These are phyloP conservation scores for Fusarium pseudonygamai DNA, from an alignment of 2,329 filamentous ascomycete species.

Conservation along the genomic window DNA sequence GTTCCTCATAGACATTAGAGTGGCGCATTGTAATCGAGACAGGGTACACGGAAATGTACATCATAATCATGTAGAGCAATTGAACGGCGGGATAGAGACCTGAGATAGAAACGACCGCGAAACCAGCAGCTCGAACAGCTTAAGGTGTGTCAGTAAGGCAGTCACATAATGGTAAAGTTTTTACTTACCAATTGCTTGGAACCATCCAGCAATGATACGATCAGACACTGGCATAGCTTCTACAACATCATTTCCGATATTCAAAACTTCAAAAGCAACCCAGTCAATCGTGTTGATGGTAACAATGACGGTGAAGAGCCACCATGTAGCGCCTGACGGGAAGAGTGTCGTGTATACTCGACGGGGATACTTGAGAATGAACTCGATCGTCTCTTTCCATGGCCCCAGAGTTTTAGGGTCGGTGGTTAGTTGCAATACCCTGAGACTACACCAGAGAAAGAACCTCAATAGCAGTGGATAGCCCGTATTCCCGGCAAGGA, in stretches of 20 bases:
- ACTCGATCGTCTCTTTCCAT: constrained; percentile 61
- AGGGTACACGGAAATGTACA: constrained; percentile 73
- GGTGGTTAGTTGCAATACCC: constrained; percentile 52
- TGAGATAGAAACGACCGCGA: constrained; percentile 71
- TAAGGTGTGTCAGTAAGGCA: constrained; percentile 7
- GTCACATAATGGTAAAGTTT: background rate
- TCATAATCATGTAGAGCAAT: constrained; percentile 70
- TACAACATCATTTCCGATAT: constrained; percentile 68
- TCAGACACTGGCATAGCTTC: constrained; percentile 61
- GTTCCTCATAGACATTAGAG: constrained; percentile 77
- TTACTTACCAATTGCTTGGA: constrained; percentile 65
- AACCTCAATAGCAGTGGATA: constrained; percentile 72
- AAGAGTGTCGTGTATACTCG: constrained; percentile 73
- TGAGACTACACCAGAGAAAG: constrained; percentile 63
- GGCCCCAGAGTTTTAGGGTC: constrained; percentile 48
- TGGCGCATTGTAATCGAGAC: constrained; percentile 72
- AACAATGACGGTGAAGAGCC: constrained; percentile 69
- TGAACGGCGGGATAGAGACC: constrained; percentile 66
- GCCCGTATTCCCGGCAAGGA: constrained; percentile 72
- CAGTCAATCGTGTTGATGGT: constrained; percentile 71
- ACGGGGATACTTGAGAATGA: constrained; percentile 65
- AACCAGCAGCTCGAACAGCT: constrained; percentile 72
- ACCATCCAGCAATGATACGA: constrained; percentile 70
- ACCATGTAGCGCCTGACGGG: constrained; percentile 71
- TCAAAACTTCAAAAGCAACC: constrained; percentile 72